These are phyloP conservation scores for Macroventuria anomochaeta DNA, from an alignment of 2,329 filamentous ascomycete species.

Conservation along the genomic window DNA sequence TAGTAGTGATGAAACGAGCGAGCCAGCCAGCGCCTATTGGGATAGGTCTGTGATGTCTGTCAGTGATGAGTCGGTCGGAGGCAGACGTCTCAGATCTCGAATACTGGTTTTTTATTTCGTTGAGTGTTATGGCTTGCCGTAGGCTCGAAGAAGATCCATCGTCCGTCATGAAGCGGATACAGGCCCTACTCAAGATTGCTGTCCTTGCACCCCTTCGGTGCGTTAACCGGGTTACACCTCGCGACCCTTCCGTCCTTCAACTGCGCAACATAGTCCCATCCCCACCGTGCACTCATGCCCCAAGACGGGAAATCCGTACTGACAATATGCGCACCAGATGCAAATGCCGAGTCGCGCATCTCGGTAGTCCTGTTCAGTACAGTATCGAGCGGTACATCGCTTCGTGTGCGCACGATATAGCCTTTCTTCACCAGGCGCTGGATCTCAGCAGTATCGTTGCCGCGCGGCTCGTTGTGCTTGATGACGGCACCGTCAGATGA, in stretches of 20 bases:
- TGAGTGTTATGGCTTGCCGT: neutral
- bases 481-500: slow-evolving; percentile 57
- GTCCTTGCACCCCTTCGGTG: slow-evolving; percentile 47
- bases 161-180: too few relatives aligned
- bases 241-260: slow-evolving; percentile 40
- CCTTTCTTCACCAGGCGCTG: slow-evolving; percentile 54
- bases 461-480: slow-evolving; percentile 56
- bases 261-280: slow-evolving; percentile 55
- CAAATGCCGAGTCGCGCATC: slow-evolving; percentile 53
- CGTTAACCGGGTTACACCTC: slow-evolving; percentile 49
- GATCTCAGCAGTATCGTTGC: slow-evolving; percentile 50
- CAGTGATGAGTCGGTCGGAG: too few relatives aligned
- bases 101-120: too few relatives aligned
- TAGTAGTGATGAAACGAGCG: too few relatives aligned
- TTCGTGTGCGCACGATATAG: slow-evolving; percentile 59
- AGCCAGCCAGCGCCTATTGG: too few relatives aligned
- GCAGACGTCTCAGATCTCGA: too few relatives aligned
- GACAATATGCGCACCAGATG: slow-evolving; percentile 59
- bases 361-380: slow-evolving; percentile 52
- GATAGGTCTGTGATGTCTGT: too few relatives aligned
- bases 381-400: slow-evolving; percentile 56
- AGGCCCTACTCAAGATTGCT: slow-evolving; percentile 5
- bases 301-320: slow-evolving; percentile 58
- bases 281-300: slow-evolving; percentile 57
- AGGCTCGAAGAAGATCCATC: neutral